Conservation (phyloP, 768 basidiomycete species). For the Stropharia rugosoannulata region DNA sequence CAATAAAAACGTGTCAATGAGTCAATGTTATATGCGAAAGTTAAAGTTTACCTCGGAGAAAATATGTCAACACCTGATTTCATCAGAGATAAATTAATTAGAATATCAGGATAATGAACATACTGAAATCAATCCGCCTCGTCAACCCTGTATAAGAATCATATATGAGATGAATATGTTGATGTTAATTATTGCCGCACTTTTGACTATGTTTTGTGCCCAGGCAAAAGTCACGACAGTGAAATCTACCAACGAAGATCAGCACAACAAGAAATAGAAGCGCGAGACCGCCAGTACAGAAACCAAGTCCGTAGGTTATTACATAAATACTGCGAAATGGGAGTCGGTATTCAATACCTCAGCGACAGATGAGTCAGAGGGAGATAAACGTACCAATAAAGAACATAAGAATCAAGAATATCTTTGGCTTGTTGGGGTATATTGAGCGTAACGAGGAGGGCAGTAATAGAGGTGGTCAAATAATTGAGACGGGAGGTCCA, state of each 20-base stretch:
- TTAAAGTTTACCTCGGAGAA: slow-evolving; percentile 57
- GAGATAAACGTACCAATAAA: slow-evolving; percentile 56
- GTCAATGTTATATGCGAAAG: background rate
- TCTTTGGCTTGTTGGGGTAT: slow-evolving; percentile 43
- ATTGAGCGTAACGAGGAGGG: slow-evolving; percentile 60
- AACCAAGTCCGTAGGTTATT: slow-evolving; percentile 65
- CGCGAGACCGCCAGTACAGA: slow-evolving; percentile 42
- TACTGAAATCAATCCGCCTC: slow-evolving; percentile 74
- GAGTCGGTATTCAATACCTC: slow-evolving; percentile 1
- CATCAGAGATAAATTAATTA: background rate
- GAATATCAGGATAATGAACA: slow-evolving; percentile 21
- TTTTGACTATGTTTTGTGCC: slow-evolving; percentile 58
- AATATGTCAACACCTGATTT: slow-evolving; percentile 73
- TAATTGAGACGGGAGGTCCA: slow-evolving; percentile 74
- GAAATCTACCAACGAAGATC: slow-evolving; percentile 50
- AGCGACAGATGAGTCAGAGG: background rate
- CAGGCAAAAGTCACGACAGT: slow-evolving; percentile 51
- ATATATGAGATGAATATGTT: background rate
- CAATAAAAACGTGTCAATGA: background rate
- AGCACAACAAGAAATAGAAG: background rate
- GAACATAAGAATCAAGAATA: slow-evolving; percentile 59
- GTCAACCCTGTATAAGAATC: slow-evolving; percentile 42
- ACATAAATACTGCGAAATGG: slow-evolving; percentile 36
- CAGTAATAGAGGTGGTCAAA: slow-evolving; percentile 59
- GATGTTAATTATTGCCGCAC: slow-evolving; percentile 32